phyloP scores from a whole-genome alignment of 306 rosid species.

The Glycine soja region DNA sequence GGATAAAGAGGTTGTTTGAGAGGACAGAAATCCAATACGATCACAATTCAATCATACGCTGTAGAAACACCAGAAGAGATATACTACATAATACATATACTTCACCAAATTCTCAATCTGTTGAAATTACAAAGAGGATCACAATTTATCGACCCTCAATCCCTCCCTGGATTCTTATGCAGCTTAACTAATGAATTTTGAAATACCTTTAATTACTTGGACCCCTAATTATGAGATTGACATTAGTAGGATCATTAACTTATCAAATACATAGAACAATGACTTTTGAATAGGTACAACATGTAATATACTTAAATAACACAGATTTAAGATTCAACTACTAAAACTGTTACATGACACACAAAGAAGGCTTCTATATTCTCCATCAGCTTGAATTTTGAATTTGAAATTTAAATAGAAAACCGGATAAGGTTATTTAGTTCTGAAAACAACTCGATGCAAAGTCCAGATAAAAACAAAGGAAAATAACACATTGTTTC shows the following conservation, averaged over 20 bases:
- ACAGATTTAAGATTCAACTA: not conserved
- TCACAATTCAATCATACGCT: not conserved
- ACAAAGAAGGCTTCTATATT: not conserved
- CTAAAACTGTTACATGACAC: not conserved
- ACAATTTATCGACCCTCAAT: not conserved
- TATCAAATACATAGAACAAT: conserved; percentile 15
- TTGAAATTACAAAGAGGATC: not conserved
- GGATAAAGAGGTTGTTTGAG: conserved; percentile 2
- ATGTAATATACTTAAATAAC: not conserved
- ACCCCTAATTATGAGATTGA: not conserved
- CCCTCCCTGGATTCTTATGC: not conserved
- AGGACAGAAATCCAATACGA: not conserved
- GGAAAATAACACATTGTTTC: not conserved
- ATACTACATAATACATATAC: not conserved
- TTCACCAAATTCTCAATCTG: not conserved
- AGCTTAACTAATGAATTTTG: not conserved
- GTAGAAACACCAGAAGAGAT: not conserved
- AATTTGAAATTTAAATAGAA: conserved; percentile 7
- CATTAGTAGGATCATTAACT: not conserved
- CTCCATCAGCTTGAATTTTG: not conserved
- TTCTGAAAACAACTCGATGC: not conserved
- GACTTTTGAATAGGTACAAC: not conserved
- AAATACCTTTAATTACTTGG: not conserved
- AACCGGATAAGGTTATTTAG: conserved; percentile 14
- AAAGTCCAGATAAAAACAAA: conserved; percentile 9